Conservation (phyloP, 768 basidiomycete species). For the Boletus coccyginus region DNA sequence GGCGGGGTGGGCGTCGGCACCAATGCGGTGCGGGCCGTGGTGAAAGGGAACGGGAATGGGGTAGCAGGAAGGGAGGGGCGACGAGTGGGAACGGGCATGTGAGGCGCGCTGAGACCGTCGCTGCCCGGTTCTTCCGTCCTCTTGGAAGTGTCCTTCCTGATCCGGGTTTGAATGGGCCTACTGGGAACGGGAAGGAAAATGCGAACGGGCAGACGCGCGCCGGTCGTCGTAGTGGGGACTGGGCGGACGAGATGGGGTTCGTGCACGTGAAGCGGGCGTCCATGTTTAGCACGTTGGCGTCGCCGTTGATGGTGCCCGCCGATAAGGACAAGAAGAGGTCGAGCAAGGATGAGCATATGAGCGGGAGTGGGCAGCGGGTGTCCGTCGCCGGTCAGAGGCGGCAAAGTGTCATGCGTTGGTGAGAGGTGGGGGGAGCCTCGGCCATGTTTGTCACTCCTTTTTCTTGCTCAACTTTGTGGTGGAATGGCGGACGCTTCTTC, state of each 20-base stretch:
- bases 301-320: constrained; percentile 1
- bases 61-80: no score
- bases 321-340: neutral
- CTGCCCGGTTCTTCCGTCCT: constrained; percentile 20
- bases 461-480: no score
- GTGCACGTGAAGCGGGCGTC: constrained; percentile 25
- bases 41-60: neutral
- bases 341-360: neutral
- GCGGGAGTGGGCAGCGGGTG: constrained; percentile 8
- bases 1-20: constrained; percentile 18
- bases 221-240: neutral
- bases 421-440: neutral
- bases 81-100: neutral
- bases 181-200: neutral
- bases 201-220: neutral
- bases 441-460: neutral
- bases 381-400: constrained; percentile 1
- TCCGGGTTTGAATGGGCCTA: neutral
- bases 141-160: neutral
- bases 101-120: constrained; percentile 14
- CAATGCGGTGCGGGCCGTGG: no score
- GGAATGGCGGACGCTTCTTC: neutral
- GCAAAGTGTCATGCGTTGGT: constrained; percentile 2
- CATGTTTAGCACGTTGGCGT: constrained; percentile 10
- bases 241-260: constrained; percentile 14